These are phyloP conservation scores for Melampsora larici-populina DNA, from an alignment of 1,284 basidiomycete species.

Conservation along the genomic window DNA sequence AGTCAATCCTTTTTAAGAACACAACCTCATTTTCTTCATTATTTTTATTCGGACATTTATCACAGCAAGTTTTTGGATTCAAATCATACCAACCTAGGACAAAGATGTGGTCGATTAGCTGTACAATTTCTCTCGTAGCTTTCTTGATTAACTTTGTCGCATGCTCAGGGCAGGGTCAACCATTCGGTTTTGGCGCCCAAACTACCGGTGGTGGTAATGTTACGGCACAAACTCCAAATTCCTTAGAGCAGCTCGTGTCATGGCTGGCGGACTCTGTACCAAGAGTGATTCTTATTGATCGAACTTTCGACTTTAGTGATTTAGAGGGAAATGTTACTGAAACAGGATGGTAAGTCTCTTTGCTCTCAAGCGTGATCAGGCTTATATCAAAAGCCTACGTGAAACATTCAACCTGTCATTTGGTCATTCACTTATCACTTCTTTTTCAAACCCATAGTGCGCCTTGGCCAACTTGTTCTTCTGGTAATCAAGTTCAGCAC, in stretches of 20 bases:
- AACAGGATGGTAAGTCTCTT: not conserved
- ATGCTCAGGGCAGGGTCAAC: not conserved
- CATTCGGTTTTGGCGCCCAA: not conserved
- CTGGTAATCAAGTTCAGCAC: not conserved
- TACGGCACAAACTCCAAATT: not conserved
- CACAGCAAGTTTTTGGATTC: too few species aligned
- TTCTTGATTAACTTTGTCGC: not conserved
- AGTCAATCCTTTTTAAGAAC: too few species aligned
- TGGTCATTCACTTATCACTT: not conserved
- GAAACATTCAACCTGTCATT: too few species aligned
- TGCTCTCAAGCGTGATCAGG: not conserved
- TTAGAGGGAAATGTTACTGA: not conserved
- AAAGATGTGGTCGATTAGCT: not conserved
- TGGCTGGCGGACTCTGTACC: not conserved
- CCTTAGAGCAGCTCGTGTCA: not conserved
- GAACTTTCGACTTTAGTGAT: not conserved
- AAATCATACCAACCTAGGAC: too few species aligned
- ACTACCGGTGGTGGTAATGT: not conserved
- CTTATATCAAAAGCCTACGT: not conserved
- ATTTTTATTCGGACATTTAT: too few species aligned
- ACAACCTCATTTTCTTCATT: too few species aligned
- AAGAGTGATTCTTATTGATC: not conserved
- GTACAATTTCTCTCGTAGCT: not conserved
- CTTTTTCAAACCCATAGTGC: not conserved
- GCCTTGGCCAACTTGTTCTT: not conserved